A percentile compares a stretch with the other conserved stretches of the same genome.
Evolutionary conservation across 2,329 filamentous ascomycete species (phyloP).

Genomic region (Tolypocladium amazonense): DNA sequence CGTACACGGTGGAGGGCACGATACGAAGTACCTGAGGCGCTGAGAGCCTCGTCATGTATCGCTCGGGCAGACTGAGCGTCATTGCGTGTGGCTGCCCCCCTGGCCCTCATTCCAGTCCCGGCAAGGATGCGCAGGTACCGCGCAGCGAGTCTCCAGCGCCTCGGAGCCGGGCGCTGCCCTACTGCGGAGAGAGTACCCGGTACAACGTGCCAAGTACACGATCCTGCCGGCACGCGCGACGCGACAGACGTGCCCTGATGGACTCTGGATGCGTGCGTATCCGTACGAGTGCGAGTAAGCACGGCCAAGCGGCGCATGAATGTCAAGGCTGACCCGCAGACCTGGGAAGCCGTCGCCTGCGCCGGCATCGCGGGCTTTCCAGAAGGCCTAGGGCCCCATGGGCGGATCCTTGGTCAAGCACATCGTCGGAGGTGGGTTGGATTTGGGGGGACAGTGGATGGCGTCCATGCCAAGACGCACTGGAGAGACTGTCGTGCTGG

Average conservation of each 20-base stretch:
- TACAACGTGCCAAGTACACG: background rate
- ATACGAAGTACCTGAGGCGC: background rate
- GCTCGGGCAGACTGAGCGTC: background rate
- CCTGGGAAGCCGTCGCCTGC: background rate
- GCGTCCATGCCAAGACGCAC: background rate
- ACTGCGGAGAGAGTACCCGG: background rate
- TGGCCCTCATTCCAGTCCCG: slow-evolving; percentile 1
- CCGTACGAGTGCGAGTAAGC: background rate
- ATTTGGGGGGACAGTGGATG: background rate
- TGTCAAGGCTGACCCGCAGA: background rate
- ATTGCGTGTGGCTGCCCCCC: background rate
- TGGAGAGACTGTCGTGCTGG: background rate
- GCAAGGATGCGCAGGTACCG: slow-evolving; percentile 4
- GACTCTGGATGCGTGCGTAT: background rate
- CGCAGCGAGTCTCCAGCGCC: background rate
- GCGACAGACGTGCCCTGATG: background rate
- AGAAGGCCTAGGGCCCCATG: background rate
- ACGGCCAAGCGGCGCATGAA: background rate
- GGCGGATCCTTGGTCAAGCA: background rate
- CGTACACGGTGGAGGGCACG: background rate
- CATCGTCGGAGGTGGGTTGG: background rate
- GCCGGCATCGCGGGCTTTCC: background rate
- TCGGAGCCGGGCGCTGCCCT: slow-evolving; percentile 3
- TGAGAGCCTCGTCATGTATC: background rate
- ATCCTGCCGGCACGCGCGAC: background rate